Percentiles rank a stretch among this genome's conserved stretches.
Conservation (phyloP, 495 filamentous ascomycete species). For the Staphylotrichum tortipilum region DNA sequence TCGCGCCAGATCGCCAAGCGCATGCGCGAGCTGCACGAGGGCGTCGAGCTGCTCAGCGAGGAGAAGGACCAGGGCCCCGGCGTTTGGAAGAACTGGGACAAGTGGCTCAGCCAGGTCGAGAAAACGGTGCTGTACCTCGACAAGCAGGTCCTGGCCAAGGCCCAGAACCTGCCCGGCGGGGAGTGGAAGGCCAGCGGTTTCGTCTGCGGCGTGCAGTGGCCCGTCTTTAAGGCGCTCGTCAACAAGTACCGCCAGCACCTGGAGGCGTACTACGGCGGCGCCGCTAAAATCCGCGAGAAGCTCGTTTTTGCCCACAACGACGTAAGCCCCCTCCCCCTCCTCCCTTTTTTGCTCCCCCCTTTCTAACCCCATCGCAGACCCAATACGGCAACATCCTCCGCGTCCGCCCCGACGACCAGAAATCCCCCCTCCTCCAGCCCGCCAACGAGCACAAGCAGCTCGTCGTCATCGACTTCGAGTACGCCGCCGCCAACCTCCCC, state of each 20-base stretch:
- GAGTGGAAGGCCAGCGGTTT: constrained; percentile 61
- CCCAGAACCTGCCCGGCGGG: constrained; percentile 27
- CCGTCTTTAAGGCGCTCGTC: constrained; percentile 63
- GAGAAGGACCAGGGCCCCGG: constrained; percentile 72
- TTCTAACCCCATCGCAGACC: constrained; percentile 48
- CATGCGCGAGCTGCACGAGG: constrained; percentile 92
- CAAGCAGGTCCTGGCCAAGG: constrained; percentile 41
- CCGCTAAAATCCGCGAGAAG: constrained; percentile 54
- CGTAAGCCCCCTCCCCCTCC: constrained; percentile 44
- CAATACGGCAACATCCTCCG: constrained; percentile 98
- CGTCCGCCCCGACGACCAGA: constrained; percentile 68
- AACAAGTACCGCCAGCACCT: constrained; percentile 73
- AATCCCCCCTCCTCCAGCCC: constrained; percentile 78
- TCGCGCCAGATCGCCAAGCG: constrained; percentile 95
- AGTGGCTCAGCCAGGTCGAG: constrained; percentile 76
- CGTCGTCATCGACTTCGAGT: constrained; percentile 97
- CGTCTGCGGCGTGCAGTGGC: constrained; percentile 82
- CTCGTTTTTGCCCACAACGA: constrained; percentile 97
- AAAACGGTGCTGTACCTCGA: constrained; percentile 72
- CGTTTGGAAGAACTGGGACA: constrained; percentile 91
- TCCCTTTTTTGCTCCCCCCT: background rate
- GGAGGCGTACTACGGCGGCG: constrained; percentile 58
- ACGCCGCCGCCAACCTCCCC: constrained; percentile 79
- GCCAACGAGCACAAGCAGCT: constrained; percentile 90
- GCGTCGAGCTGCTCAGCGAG: constrained; percentile 70